Evolutionary conservation across 1,284 basidiomycete genomes (phyloP), one percentile per base, ranked within the genome.

Genomic region (Apiotrichum mycotoxinovorans): DNA sequence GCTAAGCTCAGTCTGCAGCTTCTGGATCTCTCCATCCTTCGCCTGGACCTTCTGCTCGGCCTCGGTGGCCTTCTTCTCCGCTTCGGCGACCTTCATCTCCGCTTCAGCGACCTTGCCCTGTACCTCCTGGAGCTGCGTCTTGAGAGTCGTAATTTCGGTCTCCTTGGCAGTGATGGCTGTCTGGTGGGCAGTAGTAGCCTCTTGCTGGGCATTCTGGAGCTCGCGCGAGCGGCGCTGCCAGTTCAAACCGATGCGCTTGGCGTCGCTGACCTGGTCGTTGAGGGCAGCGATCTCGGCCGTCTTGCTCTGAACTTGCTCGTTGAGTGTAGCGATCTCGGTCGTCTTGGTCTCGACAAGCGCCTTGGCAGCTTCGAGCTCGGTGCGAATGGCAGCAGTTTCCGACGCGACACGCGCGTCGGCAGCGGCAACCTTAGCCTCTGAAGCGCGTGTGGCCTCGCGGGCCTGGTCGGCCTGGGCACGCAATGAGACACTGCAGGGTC

Each of bases 381-480:
- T 56, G 34, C 65, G 65, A 20, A 74, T 57, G 3, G 66, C 40
- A 0, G 65, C 61, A 0, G 70, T 73, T 18, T 71, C 69, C 18
- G 66, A 53, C 0, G 56, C 67, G 20, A 76, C 61, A 12, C 69
- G 69, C 10, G 66, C 20, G 37, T 76, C 70, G 37, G 71, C 64
- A 41, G 72, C 62, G 20, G 50, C 56, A 22, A 55, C 58, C 50
- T 55, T 54, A 23, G 40, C 51, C 61, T 76, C 72, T 17, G 73
- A 72, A 8, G 58, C 61, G 20, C 89, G 84, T 53, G 85, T 78
- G n/a, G 83, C 79, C 58, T 93, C 90, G 10, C 88, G 84, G 64
- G 94, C 92, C 67, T 88, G 84, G 17, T 81, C 78, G n/a, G 95
- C 76, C 66, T 91, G 88, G 1, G 77, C 77, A 54, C 87, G 83